These are phyloP conservation scores for Trypanosoma platydactyli DNA, from an alignment of 208 protist genomes.

Conservation along the genomic window DNA sequence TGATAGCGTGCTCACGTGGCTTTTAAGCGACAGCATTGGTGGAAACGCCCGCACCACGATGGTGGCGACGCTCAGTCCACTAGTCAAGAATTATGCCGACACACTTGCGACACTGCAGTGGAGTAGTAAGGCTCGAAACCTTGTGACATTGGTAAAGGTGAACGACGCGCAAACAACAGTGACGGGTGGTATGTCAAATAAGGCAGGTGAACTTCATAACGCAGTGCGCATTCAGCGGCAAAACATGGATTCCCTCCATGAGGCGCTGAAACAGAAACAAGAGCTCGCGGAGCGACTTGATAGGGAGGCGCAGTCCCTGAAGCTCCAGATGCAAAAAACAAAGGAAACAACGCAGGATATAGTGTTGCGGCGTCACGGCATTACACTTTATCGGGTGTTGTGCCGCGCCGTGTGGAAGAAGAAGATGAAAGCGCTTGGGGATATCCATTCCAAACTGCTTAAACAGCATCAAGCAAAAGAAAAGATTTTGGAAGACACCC, in stretches of 20 bases:
- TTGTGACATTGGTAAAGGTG: constrained; percentile 87
- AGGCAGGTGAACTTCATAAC: constrained; percentile 74
- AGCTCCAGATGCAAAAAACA: constrained; percentile 38
- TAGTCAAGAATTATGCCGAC: constrained; percentile 88
- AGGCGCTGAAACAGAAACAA: constrained; percentile 73
- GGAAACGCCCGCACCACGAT: constrained; percentile 92
- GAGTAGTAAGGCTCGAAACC: constrained; percentile 88
- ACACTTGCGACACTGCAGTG: constrained; percentile 90
- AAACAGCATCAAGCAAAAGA: constrained; percentile 26
- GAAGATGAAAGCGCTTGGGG: constrained; percentile 44
- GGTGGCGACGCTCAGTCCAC: constrained; percentile 87
- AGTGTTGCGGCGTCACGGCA: constrained; percentile 41
- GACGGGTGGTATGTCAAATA: constrained; percentile 62
- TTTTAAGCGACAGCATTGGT: constrained; percentile 91
- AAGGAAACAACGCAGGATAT: constrained; percentile 26
- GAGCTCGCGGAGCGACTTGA: constrained; percentile 57
- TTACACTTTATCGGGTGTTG: constrained; percentile 64
- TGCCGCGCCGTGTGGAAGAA: constrained; percentile 32
- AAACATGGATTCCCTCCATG: constrained; percentile 79
- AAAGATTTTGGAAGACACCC: constrained; percentile 27
- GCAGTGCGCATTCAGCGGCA: constrained; percentile 76
- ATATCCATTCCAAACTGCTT: constrained; percentile 41
- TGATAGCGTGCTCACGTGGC: constrained; percentile 88
- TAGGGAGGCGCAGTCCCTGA: constrained; percentile 42
- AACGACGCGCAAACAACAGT: constrained; percentile 78